Base-by-base conservation (phyloP, 2,329 filamentous ascomycete species). In the Delphinella strobiligena region DNA sequence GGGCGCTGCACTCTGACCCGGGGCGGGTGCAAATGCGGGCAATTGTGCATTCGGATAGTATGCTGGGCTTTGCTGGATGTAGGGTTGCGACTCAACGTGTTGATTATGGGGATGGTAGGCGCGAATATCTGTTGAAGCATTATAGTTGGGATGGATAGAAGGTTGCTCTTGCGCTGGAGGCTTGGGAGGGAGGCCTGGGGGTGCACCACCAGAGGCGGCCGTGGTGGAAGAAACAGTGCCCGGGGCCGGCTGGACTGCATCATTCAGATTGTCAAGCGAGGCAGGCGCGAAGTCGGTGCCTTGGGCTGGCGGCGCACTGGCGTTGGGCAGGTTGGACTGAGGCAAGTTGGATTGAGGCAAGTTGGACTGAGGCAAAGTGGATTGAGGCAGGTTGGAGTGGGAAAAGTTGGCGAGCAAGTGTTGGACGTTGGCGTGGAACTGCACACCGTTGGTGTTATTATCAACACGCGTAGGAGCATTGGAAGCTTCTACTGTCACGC, bases 161-260 rank as follows among this genome's bases (percentile, higher is more conserved):
- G 62, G 62, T 51, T 64, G 63, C 44, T 68, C 66, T 54, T 68
- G 67, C 29, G 65, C 61, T 43, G 66, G 67, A 32, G 66, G 67
- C 45, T 64, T 59, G 29, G 66, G 59, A 50, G 66, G 67, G 5
- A 69, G 64, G 34, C 61, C 58, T 41, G 57, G 57, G 27, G 63
- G 58, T 36, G 60, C 54, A 7, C 48, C 53, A 43, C 42, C 48
- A 36, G 51, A 37, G 11, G 61, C 22, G 7, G 22, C 22, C 7
- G 22, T 12, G 12, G 12, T 27, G 7, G 22, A 7, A 27, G 22
- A 27, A 27, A 12, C 22, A 27, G 22, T 27, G 22, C 22, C 22
- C 22, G 22, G 22, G 22, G 22, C 22, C 12, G 7, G 22, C 12
- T 27, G 22, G 7, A 12, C 22, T 27, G 22, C 22, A 7, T n/a